A percentile compares a stretch with the other conserved stretches of the same genome.
Evolutionary conservation across 2,329 filamentous ascomycete genomes (phyloP).

Genomic region (Nothopassalora personata): DNA sequence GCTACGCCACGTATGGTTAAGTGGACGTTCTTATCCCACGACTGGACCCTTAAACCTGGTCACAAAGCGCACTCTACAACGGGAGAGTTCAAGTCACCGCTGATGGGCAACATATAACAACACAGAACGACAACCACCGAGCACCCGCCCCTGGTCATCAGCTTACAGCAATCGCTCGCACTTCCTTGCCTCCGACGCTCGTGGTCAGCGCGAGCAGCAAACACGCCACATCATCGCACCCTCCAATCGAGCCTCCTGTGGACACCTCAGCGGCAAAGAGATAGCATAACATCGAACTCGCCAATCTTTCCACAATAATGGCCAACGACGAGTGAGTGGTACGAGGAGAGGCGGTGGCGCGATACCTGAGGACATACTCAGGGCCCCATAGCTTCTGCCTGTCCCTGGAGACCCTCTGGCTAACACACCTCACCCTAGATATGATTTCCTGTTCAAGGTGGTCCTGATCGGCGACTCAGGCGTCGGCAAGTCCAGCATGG

Average conservation of each 20-base stretch:
- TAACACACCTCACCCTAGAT: slow-evolving; percentile 44
- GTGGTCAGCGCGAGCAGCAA: background rate
- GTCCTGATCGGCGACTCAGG: slow-evolving; percentile 99
- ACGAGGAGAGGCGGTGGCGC: background rate
- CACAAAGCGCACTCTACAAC: background rate
- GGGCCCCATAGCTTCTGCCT: slow-evolving; percentile 4
- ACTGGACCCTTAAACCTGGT: background rate
- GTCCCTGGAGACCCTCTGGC: slow-evolving; percentile 3
- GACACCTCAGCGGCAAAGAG: background rate
- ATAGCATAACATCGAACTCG: background rate
- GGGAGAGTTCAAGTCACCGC: background rate
- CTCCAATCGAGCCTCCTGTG: slow-evolving; percentile 1
- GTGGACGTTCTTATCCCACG: background rate
- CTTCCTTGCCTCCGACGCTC: background rate
- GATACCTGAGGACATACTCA: background rate
- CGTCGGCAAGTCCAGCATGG: slow-evolving; percentile 98
- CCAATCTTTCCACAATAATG: slow-evolving; percentile 55
- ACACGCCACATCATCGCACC: background rate
- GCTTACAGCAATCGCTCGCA: background rate
- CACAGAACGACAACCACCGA: background rate
- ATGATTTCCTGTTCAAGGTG: slow-evolving; percentile 91
- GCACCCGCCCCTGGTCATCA: background rate
- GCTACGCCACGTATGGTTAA: background rate
- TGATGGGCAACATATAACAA: too few relatives aligned
- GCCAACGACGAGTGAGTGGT: slow-evolving; percentile 95